phyloP scores from a whole-genome alignment of 2,329 filamentous ascomycete genomes.

The Verticillium dahliae region DNA sequence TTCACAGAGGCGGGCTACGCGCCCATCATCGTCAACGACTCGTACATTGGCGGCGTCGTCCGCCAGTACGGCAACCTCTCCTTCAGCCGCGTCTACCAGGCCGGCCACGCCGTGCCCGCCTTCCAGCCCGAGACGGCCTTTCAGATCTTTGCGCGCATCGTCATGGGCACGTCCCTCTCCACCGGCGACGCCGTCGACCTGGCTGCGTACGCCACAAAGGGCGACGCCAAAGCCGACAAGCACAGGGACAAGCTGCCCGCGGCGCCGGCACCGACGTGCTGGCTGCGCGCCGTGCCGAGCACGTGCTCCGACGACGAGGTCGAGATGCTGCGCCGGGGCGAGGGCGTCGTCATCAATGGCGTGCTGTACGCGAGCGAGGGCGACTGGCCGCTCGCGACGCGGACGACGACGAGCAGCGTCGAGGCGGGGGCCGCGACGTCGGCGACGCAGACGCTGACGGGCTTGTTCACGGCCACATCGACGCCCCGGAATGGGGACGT shows the following conservation, averaged over 20 bases:
- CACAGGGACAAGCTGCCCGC: constrained; percentile 45
- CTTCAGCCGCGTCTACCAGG: constrained; percentile 60
- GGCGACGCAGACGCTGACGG: constrained; percentile 21
- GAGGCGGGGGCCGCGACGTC: constrained; percentile 22
- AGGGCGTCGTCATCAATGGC: constrained; percentile 55
- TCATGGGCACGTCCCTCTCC: constrained; percentile 48
- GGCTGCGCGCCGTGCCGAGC: constrained; percentile 41
- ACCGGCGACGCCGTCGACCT: constrained; percentile 47
- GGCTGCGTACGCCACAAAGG: constrained; percentile 47
- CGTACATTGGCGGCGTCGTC: constrained; percentile 65
- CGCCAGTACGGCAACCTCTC: constrained; percentile 71
- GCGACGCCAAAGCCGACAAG: constrained; percentile 46
- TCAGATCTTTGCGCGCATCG: constrained; percentile 53
- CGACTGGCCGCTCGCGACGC: constrained; percentile 33
- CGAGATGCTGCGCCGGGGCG: constrained; percentile 34
- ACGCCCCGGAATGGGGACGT: not conserved
- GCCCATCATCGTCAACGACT: constrained; percentile 61
- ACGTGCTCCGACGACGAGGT: constrained; percentile 49
- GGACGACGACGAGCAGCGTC: constrained; percentile 13
- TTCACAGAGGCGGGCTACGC: constrained; percentile 67
- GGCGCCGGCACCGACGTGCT: constrained; percentile 50
- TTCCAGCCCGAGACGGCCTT: constrained; percentile 56
- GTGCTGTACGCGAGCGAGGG: constrained; percentile 39
- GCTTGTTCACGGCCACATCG: constrained; percentile 2
- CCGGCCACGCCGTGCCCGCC: constrained; percentile 56